Evolutionary conservation across 495 filamentous ascomycete species (phyloP).

Genomic region (Paragyromitra xinjiangensis): DNA sequence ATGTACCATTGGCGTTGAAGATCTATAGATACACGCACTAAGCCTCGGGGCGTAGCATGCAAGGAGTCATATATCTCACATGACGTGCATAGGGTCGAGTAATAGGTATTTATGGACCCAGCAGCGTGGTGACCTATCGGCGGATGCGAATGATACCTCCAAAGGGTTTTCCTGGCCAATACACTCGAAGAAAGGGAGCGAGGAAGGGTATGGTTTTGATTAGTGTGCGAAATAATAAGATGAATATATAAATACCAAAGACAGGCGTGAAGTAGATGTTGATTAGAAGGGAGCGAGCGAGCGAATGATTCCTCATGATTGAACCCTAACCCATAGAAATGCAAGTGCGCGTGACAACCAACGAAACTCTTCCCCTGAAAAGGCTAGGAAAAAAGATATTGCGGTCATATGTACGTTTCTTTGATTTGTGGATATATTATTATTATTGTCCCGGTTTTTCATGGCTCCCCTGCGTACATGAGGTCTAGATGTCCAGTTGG

Average conservation of each 20-base stretch:
- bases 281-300: conserved; percentile 1
- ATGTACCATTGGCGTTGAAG: conserved; percentile 7
- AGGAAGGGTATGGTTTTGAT: not conserved
- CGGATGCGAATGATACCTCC: not conserved
- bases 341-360: conserved; percentile 15
- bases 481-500: not conserved
- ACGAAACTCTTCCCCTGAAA: not conserved
- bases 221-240: not conserved
- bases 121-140: not conserved
- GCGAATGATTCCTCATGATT: conserved; percentile 50
- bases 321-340: conserved; percentile 35
- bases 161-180: not conserved
- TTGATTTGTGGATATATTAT: conserved; percentile 9
- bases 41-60: conserved; percentile 1
- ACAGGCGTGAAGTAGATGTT: conserved; percentile 16
- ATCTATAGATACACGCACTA: conserved; percentile 4
- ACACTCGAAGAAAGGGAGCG: not conserved
- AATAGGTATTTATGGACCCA: conserved; percentile 21
- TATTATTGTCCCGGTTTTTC: conserved; percentile 13
- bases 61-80: conserved; percentile 8
- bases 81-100: conserved; percentile 27
- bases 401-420: conserved; percentile 6
- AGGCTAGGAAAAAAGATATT: not conserved
- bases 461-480: not conserved
- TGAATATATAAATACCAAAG: not conserved